Evolutionary conservation across 2,329 filamentous ascomycete genomes (phyloP), one percentile per base, ranked within the genome.

Genomic region (Colletotrichum phormii): DNA sequence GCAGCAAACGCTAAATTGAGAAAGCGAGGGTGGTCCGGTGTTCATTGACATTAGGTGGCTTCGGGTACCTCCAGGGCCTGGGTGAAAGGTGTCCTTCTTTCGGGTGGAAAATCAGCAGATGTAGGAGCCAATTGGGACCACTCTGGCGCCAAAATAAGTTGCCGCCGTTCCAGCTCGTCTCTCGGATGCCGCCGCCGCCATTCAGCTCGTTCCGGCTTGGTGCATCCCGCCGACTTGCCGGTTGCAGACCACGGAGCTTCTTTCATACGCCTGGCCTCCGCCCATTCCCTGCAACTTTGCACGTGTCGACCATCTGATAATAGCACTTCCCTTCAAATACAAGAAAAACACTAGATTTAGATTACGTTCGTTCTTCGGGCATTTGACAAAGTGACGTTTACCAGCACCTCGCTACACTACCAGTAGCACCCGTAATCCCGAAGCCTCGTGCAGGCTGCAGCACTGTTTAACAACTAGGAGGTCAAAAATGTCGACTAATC

Each of bases 101-200:
- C 53, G 58, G 62, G 68, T 61, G 67, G 67, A 71, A 71, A 71
- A 75, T 75, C 73, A 75, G 73, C 74, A 75, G 73, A 75, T 75
- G 53, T 61, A 67, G 54, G 72, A 54, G 59, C 65, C 64, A 63
- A 63, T 64, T 70, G 66, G 67, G 31, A 65, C 71, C 71, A 73
- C 53, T 49, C 58, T 65, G 65, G 55, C 66, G 66, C 73, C 58
- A 64, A 71, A 70, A 67, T 66, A 64, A 49, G 55, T 35, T 60
- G 33, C 65, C 42, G 55, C 59, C 63, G 60, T 63, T 70, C 71
- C 68, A 67, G 68, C 59, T 73, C 67, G 71, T 54, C 68, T 73
- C 57, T 67, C 62, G 71, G 71, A 71, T 73, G 51, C 63, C 71
- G 62, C 71, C 67, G 71, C 67, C 62, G 42, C 51, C 53, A 71